phyloP scores from a whole-genome alignment of 1,284 basidiomycete genomes.

The Ganoderma sinense region DNA sequence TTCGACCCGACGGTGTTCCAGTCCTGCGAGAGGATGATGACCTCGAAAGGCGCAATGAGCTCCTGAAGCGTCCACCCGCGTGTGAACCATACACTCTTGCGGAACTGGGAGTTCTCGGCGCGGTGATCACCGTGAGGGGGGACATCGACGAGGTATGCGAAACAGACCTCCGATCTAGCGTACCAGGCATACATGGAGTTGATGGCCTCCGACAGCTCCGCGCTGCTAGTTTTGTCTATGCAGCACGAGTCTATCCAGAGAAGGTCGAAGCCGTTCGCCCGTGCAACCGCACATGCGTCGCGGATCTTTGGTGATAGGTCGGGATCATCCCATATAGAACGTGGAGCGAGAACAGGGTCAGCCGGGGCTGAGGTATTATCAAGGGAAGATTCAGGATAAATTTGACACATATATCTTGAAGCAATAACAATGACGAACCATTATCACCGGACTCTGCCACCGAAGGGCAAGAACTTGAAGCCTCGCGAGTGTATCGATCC shows the following conservation, averaged over 20 bases:
- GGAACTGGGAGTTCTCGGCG: neutral
- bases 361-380: neutral
- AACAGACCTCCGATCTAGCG: neutral
- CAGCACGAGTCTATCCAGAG: constrained; percentile 25
- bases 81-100: neutral
- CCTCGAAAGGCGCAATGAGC: constrained; percentile 3
- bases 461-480: no score
- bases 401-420: neutral
- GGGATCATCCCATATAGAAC: neutral
- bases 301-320: constrained; percentile 10
- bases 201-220: constrained; percentile 22
- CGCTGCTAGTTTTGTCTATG: constrained; percentile 20
- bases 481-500: neutral
- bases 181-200: constrained; percentile 13
- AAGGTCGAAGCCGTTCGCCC: neutral
- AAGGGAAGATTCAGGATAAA: neutral
- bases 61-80: constrained; percentile 9
- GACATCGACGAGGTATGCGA: constrained; percentile 2
- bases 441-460: neutral
- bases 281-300: constrained; percentile 8
- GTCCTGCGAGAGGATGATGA: neutral
- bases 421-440: neutral
- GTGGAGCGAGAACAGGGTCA: neutral
- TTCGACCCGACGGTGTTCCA: constrained; percentile 4
- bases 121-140: neutral